Conservation (phyloP, 441 rosid species). For the Breynia disticha region DNA sequence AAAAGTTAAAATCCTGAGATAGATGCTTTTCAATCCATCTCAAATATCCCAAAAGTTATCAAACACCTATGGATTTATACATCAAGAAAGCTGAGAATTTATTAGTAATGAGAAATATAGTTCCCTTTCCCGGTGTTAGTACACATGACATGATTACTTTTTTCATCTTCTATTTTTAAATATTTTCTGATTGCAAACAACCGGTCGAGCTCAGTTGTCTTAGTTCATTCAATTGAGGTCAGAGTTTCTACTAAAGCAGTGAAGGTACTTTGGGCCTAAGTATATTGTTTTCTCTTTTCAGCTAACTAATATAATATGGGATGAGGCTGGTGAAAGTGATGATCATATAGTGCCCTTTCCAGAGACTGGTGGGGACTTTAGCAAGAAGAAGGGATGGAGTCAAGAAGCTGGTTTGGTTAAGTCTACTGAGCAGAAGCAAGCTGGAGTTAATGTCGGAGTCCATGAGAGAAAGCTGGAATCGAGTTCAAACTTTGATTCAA, state of each 20-base stretch:
- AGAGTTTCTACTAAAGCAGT: background rate
- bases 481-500: constrained; percentile 30
- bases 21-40: too few species aligned
- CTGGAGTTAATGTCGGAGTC: constrained; percentile 26
- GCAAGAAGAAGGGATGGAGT: constrained; percentile 41
- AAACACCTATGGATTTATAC: too few species aligned
- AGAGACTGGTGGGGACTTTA: constrained; percentile 37
- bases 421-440: constrained; percentile 32
- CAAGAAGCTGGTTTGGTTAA: constrained; percentile 37
- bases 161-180: too few species aligned
- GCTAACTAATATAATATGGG: constrained; percentile 86
- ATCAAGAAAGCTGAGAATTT: too few species aligned
- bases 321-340: constrained; percentile 53
- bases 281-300: constrained; percentile 27
- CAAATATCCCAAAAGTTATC: too few species aligned
- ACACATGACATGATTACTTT: too few species aligned
- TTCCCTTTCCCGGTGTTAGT: too few species aligned
- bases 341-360: constrained; percentile 80
- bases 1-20: too few species aligned
- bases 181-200: too few species aligned
- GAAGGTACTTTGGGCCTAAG: background rate
- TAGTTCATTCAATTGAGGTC: too few species aligned
- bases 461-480: constrained; percentile 35
- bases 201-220: too few species aligned
- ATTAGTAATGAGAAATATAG: too few species aligned